Evolutionary conservation across 306 rosid genomes (phyloP).

Genomic region (Dalbergia oliveri): DNA sequence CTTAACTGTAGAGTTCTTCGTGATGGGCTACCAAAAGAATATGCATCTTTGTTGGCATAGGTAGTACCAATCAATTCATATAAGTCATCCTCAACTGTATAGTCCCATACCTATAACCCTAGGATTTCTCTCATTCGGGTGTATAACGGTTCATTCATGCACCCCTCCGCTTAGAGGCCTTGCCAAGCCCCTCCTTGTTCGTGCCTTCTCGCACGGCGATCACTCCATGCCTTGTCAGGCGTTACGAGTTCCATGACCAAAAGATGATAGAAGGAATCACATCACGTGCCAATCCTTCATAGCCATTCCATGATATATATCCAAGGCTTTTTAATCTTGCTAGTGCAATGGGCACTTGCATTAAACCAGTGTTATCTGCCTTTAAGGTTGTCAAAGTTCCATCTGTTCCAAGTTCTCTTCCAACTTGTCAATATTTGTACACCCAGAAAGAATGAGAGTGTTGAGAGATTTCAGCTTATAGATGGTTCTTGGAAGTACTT

Average conservation of each 20-base stretch:
- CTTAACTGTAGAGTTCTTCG: too few relatives aligned
- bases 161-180: too few relatives aligned
- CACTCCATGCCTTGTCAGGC: too few relatives aligned
- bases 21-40: too few relatives aligned
- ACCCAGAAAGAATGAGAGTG: constrained; percentile 45
- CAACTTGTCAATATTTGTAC: constrained; percentile 35
- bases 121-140: too few relatives aligned
- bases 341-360: constrained; percentile 32
- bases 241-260: constrained; percentile 43
- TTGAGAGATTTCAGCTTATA: constrained; percentile 38
- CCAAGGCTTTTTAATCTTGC: constrained; percentile 20
- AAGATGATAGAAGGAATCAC: constrained; percentile 37
- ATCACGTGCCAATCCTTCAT: constrained; percentile 39
- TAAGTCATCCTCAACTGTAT: too few relatives aligned
- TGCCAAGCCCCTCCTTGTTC: too few relatives aligned
- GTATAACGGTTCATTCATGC: too few relatives aligned
- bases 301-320: constrained; percentile 47
- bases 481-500: constrained; percentile 43
- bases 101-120: too few relatives aligned
- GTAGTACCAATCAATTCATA: too few relatives aligned
- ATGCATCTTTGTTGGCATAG: too few relatives aligned
- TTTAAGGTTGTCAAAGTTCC: constrained; percentile 30
- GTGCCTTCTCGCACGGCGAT: too few relatives aligned
- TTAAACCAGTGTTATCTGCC: constrained; percentile 52
- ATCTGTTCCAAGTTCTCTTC: constrained; percentile 41